Base-by-base conservation (phyloP, 1,139 yeast genomes). In the Pichia sp. region DNA sequence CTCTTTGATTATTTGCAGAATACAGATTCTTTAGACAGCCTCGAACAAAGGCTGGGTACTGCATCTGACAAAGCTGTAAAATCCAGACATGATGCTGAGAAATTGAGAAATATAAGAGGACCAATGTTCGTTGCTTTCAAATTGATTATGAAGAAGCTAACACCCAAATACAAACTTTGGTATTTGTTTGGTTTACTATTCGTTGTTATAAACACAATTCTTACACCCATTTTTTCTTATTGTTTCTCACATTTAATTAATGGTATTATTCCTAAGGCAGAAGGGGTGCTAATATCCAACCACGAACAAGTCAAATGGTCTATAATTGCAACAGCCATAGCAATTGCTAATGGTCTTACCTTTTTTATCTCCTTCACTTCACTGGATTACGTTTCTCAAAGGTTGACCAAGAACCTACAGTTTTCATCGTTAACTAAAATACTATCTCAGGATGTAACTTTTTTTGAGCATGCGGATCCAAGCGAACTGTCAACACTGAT, bases 191-290 rank as follows among this genome's bases (percentile, higher is more conserved):
- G 97, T 0, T 54, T 87, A 0, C 0, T 77, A 0, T 61, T 77
- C 5, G 75, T 92, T 0, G 61, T 84, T 0, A 54, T 79, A 0
- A 82, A 84, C 57, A 93, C 96, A 10, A 77, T 77, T 0, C 70
- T 80, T 1, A 84, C 82, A 57, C 97, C 98, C 0, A 70, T 87
- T 0, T 90, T 93, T 61, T 87, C 97, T 0, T 90, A 70, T 64
- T 79, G 87, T 45, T 83, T 92, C 60, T 81, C 98, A 0, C 81
- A 82, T 58, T 71, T 92, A 6, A 71, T 92, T 26, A 67, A 77
- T 29, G 84, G 81, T 29, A 76, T 85, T 66, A 75, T 85, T 8
- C 77, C 80, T 10, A 29, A 45, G 34, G 50, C 31, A 50, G 59
- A 42, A 3, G 54, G 57, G 5, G 69, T 70, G 4, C 67, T 76